Percentiles rank a stretch among this genome's conserved stretches.
Conservation (phyloP, 2,329 filamentous ascomycete genomes). For the Orbilia javanica region DNA sequence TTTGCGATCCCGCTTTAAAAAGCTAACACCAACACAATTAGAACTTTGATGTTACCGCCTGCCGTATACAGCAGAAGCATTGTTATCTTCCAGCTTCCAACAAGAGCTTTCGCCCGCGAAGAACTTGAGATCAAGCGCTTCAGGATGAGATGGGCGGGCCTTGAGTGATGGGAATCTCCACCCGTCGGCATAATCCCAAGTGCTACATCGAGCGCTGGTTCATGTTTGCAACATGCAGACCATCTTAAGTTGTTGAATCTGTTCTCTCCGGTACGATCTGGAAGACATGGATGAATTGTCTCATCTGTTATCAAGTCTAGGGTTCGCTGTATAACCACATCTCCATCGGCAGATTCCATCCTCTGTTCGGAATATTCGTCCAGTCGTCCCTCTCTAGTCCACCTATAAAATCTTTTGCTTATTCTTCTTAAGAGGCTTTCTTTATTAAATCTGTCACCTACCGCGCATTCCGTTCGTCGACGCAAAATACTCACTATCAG, state of each 20-base stretch:
- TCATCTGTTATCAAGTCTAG: conserved; percentile 31
- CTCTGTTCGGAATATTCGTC: conserved; percentile 25
- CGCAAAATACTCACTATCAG: conserved; percentile 21
- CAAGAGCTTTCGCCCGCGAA: conserved; percentile 12
- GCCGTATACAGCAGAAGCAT: conserved; percentile 16
- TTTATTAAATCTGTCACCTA: conserved; percentile 17
- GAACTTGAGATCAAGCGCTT: conserved; percentile 15
- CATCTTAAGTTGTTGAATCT: conserved; percentile 20
- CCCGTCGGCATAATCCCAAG: conserved; percentile 51
- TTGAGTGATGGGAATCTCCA: conserved; percentile 47
- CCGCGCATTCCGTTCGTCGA: conserved; percentile 21
- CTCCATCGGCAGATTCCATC: conserved; percentile 23
- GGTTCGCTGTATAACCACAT: conserved; percentile 24
- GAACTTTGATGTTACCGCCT: conserved; percentile 5
- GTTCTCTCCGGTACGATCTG: conserved; percentile 30
- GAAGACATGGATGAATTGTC: conserved; percentile 31
- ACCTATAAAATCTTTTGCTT: conserved; percentile 15
- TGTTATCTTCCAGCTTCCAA: conserved; percentile 30
- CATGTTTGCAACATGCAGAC: conserved; percentile 27
- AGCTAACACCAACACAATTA: conserved; percentile 25
- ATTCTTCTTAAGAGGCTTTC: conserved; percentile 9
- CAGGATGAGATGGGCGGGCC: conserved; percentile 5
- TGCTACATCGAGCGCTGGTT: conserved; percentile 35
- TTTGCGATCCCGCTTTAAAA: conserved; percentile 18
- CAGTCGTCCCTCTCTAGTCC: conserved; percentile 18